Evolutionary conservation across 306 rosid genomes (phyloP), one percentile per base, ranked within the genome.

Genomic region (Alnus rubra): DNA sequence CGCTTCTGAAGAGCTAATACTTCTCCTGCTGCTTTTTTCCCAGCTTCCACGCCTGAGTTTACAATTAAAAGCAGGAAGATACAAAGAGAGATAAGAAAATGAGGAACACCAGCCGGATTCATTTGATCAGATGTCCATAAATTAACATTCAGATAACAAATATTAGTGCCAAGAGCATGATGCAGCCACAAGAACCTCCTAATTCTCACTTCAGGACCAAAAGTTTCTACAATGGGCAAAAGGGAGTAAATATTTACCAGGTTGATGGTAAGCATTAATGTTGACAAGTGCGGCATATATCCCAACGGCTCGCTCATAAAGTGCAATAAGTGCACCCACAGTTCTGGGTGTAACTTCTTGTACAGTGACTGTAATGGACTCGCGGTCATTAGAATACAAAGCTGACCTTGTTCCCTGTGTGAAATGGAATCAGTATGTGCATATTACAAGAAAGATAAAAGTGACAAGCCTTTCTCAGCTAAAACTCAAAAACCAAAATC

Each of bases 191-290:
- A 31, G 12, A 19, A 37, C 70, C 58, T 62, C 23, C 42, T 9
- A 37, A 75, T 7, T 54, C 67, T 56, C 33, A 69, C 50, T n/a
- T 48, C 45, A 6, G 19, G 60, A 42, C 62, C 50, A 76, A 54
- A 74, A 76, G 37, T 30, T 49, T 70, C 56, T 31, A 70, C 37
- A 39, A 68, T n/a, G 42, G 33, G 19, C 51, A 7, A 42, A 67
- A 68, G 79, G 69, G 48, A 64, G 75, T 33, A 69, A 75, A 65
- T 81, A 63, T 77, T 81, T 84, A 95, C 99, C 98, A 79, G 98
- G 99, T 83, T 95, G 99, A 80, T 93, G 99, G 83, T 95, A 93
- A 23, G 99, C 99, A 83, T 95, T 95, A 79, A 93, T 93, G 89
- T 93, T 87, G 74, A 88, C 87, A 78, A 95, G 88, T 42, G 91